Evolutionary conservation across 176 grass and related monocot species (phyloP), one percentile per base, ranked within the genome.

Genomic region (Avena atlantica): DNA sequence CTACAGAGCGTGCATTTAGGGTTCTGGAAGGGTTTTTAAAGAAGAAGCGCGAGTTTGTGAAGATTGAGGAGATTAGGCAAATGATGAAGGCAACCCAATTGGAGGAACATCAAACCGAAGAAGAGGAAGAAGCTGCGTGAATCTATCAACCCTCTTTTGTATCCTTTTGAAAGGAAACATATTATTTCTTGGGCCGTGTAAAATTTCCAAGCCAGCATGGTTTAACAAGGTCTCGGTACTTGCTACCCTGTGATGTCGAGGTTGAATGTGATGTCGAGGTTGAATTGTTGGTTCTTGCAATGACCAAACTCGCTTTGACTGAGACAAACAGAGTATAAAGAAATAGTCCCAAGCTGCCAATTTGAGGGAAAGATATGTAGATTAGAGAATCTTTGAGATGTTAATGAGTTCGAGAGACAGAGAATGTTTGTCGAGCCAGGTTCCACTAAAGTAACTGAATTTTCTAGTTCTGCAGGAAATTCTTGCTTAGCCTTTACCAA

Each of bases 1-100:
- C 93, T 52, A 94, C 93, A 16, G 90, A 98, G 69, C 89, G 93
- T 49, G 93, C 95, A 58, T 95, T 90, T 75, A 81, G 59, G 88
- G 86, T 92, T 78, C 90, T 98, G 80, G 86, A 98, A 84, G 80
- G 84, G 3, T 93, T 92, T 91, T 80, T 98, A 85, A 80, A 65
- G 29, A 87, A 36, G 69, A 64, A 67, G 59, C 52, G 88, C 24
- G 86, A 93, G 59, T 85, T 88, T 2, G 90, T 88, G 81, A 95
- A 94, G 88, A 8, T 92, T 73, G 89, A 92, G 17, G 93, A 94
- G 74, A 87, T 98, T 74, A 51, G 37, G 37, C 80, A 92, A 70
- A 92, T 95, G 88, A 89, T 89, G 91, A 89, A 90, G 81, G 58
- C 78, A 78, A 27, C 47, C 47, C 88, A 89, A 16, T 49, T 55